Conservation (phyloP, 495 filamentous ascomycete species). For the Bombardia bombarda region DNA sequence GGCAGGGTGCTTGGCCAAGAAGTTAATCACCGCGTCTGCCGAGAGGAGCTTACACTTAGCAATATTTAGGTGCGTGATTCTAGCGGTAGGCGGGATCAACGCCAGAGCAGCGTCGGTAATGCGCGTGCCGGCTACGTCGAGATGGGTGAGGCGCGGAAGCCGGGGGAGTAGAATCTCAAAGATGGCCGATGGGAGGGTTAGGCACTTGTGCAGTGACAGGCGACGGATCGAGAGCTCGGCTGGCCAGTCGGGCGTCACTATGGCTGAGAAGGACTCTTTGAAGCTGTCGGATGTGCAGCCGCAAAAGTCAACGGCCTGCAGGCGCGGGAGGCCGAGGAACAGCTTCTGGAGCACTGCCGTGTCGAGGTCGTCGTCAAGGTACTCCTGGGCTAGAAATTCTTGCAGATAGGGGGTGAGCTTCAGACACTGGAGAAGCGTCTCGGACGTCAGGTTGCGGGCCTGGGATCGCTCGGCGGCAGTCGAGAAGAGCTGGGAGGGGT, state of each 20-base stretch:
- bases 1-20: conserved; percentile 65
- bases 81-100: conserved; percentile 63
- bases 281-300: conserved; percentile 68
- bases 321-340: conserved; percentile 61
- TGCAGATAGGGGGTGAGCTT: conserved; percentile 67
- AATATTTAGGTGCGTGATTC: conserved; percentile 72
- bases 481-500: conserved; percentile 70
- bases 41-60: conserved; percentile 66
- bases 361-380: conserved; percentile 72
- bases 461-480: conserved; percentile 72
- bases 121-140: conserved; percentile 74
- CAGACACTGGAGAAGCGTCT: conserved; percentile 67
- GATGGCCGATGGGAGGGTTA: conserved; percentile 57
- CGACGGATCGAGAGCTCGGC: conserved; percentile 52
- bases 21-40: conserved; percentile 60
- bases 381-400: conserved; percentile 78
- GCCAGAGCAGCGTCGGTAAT: conserved; percentile 66
- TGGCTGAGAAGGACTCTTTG: conserved; percentile 44
- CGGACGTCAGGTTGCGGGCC: conserved; percentile 73
- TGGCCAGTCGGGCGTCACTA: conserved; percentile 35
- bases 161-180: conserved; percentile 67
- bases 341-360: conserved; percentile 62
- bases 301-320: conserved; percentile 72
- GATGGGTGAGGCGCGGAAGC: conserved; percentile 61
- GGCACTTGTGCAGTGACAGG: conserved; percentile 75